Evolutionary conservation across 2,329 filamentous ascomycete genomes (phyloP), one percentile per base, ranked within the genome.

Genomic region (Cucurbitaria berberidis): DNA sequence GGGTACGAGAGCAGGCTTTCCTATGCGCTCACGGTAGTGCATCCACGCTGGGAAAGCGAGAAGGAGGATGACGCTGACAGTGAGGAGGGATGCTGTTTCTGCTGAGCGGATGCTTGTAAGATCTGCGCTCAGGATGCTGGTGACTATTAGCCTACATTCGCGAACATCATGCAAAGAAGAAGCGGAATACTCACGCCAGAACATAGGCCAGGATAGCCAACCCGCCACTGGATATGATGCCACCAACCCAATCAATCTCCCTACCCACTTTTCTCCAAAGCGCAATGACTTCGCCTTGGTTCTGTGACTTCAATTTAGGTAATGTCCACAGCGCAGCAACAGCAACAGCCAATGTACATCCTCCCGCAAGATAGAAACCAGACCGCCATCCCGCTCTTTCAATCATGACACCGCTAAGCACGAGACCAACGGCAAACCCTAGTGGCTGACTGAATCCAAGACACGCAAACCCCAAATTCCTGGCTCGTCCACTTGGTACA

Each of bases 391-490:
- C 81, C 3, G 77, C 62, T 0, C 73, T 76, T 38, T 82, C 77
- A 5, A 79, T 70, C 11, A 84, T 66, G 1, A 83, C 64, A 11
- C 82, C 82, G 9, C 78, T 80, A 0, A 83, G 56, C 1, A 84
- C 77, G 0, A 84, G 65, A 0, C 82, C 82, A 8, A 82, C 60
- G 0, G 79, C 80, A 57, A 82, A 84, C 0, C 82, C 82, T 0
- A 84, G 63, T 0, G 80, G 77, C 48, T 80, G 76, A 35, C 76
- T 77, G 19, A 81, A 62, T 0, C 82, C 80, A 5, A 82, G 51
- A 48, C 75, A 79, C 27, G 59, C 61, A 56, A 74, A 70, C 0
- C 65, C 62, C 64, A 79, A 43, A 66, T 72, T 73, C 16, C 68
- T 53, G 3, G 62, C 53, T 42, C 61, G 52, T 10, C 70, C 69